Evolutionary conservation across 148 eudicot genomes (phyloP).

Genomic region (Rhododendron simsii): DNA sequence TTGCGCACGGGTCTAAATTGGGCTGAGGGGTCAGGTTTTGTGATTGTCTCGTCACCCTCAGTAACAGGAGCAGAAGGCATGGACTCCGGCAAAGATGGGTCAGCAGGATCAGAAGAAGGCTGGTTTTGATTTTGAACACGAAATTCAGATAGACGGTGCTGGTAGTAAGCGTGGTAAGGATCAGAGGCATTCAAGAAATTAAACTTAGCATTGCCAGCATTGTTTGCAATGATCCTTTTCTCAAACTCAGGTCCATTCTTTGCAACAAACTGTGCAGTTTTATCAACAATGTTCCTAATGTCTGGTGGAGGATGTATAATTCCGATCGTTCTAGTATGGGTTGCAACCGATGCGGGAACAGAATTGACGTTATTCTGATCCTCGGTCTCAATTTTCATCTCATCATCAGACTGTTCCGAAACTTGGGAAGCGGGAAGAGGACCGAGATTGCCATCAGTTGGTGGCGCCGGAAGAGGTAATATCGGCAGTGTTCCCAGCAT

Average conservation of each 20-base stretch:
- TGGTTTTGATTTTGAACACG: constrained; percentile 46
- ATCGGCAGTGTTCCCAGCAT: background rate
- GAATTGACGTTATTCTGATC: constrained; percentile 29
- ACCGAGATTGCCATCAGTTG: constrained; percentile 56
- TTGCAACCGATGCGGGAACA: constrained; percentile 36
- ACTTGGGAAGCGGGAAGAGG: constrained; percentile 48
- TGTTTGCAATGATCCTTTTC: constrained; percentile 56
- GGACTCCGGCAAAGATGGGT: constrained; percentile 25
- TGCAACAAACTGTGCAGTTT: constrained; percentile 52
- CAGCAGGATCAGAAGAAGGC: constrained; percentile 21
- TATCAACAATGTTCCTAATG: constrained; percentile 59
- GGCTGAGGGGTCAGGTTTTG: constrained; percentile 50
- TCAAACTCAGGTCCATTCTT: constrained; percentile 67
- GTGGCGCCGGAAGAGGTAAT: constrained; percentile 32
- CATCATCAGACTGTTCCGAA: constrained; percentile 24
- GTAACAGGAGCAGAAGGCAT: constrained; percentile 23
- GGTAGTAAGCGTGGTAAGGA: constrained; percentile 58
- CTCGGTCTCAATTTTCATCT: constrained; percentile 21
- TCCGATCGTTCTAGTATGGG: constrained; percentile 51
- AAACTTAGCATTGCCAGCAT: constrained; percentile 54
- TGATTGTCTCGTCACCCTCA: constrained; percentile 24
- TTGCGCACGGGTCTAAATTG: constrained; percentile 48
- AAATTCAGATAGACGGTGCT: constrained; percentile 50
- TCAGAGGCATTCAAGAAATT: constrained; percentile 52
- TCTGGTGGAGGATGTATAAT: constrained; percentile 65